Percentiles rank a stretch among this genome's conserved stretches.
These are phyloP conservation scores for Candida yuanshanica DNA, from an alignment of 805 yeast genomes.

Conservation along the genomic window DNA sequence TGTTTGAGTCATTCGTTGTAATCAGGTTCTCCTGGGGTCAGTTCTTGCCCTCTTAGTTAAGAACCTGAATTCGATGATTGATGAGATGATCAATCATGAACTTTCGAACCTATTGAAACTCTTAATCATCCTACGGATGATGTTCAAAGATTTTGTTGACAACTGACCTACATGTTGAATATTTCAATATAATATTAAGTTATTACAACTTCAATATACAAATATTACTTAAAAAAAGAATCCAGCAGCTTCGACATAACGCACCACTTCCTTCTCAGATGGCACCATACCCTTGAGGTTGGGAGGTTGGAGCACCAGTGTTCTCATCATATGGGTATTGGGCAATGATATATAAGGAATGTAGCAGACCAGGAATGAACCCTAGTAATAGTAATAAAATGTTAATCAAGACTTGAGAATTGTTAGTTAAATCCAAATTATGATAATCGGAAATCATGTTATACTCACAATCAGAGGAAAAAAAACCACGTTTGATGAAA, in stretches of 20 bases:
- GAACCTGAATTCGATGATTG: background rate
- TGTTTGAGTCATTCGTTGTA: too few species aligned
- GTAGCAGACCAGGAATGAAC: slow-evolving; percentile 65
- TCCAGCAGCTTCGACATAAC: too few species aligned
- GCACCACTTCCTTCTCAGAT: background rate
- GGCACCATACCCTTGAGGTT: slow-evolving; percentile 22
- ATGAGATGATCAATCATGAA: background rate
- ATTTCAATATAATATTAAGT: too few species aligned
- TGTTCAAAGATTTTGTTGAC: background rate
- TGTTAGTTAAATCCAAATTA: slow-evolving; percentile 3
- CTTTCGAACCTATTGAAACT: too few species aligned
- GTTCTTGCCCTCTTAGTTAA: too few species aligned
- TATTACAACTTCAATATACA: too few species aligned
- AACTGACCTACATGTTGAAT: background rate
- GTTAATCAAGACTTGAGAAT: slow-evolving; percentile 42
- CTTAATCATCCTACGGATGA: too few species aligned
- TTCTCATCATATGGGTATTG: slow-evolving; percentile 40
- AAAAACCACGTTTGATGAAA: slow-evolving; percentile 56
- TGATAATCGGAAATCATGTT: background rate
- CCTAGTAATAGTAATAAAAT: slow-evolving; percentile 56
- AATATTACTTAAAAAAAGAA: too few species aligned
- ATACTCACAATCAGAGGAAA: slow-evolving; percentile 45
- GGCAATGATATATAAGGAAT: slow-evolving; percentile 61
- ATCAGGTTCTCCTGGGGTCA: too few species aligned
- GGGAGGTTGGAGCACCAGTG: slow-evolving; percentile 14